phyloP scores from a whole-genome alignment of 495 filamentous ascomycete species.

The Tetracladium marchalianum region DNA sequence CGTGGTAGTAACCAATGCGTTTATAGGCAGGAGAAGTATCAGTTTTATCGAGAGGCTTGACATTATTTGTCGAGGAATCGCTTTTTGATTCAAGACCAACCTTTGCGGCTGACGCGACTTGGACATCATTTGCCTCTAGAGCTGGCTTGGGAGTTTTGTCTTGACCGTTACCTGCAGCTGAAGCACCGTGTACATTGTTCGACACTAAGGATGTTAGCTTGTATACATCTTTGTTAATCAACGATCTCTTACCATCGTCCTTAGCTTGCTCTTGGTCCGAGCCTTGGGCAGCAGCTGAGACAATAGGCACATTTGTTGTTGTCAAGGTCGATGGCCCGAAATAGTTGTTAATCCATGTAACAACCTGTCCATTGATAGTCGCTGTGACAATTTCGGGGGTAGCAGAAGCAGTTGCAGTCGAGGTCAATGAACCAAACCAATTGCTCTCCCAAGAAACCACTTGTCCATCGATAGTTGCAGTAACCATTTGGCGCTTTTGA shows the following conservation, averaged over 20 bases:
- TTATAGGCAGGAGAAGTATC: slow-evolving; percentile 15
- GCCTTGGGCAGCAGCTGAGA: too few species aligned
- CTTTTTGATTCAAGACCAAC: background rate
- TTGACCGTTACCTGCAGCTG: slow-evolving; percentile 9
- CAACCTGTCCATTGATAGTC: slow-evolving; percentile 51
- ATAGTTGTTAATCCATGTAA: slow-evolving; percentile 57
- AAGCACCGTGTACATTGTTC: slow-evolving; percentile 1
- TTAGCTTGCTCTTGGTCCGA: too few species aligned
- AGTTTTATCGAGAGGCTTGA: slow-evolving; percentile 3
- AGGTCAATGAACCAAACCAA: slow-evolving; percentile 31
- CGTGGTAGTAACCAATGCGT: slow-evolving; percentile 47
- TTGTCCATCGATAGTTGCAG: slow-evolving; percentile 53
- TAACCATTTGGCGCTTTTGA: slow-evolving; percentile 30
- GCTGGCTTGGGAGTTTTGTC: background rate
- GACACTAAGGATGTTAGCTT: too few species aligned
- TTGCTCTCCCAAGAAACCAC: slow-evolving; percentile 55
- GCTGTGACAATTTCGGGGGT: slow-evolving; percentile 35
- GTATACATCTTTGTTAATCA: too few species aligned
- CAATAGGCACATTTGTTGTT: too few species aligned
- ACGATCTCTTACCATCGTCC: too few species aligned
- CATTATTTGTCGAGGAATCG: background rate
- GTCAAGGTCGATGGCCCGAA: slow-evolving; percentile 21
- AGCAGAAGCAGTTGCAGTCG: slow-evolving; percentile 9
- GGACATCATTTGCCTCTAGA: background rate
- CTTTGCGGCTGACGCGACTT: background rate